Conservation (phyloP, 176 grass and related monocot species). For the Bromus sterilis region DNA sequence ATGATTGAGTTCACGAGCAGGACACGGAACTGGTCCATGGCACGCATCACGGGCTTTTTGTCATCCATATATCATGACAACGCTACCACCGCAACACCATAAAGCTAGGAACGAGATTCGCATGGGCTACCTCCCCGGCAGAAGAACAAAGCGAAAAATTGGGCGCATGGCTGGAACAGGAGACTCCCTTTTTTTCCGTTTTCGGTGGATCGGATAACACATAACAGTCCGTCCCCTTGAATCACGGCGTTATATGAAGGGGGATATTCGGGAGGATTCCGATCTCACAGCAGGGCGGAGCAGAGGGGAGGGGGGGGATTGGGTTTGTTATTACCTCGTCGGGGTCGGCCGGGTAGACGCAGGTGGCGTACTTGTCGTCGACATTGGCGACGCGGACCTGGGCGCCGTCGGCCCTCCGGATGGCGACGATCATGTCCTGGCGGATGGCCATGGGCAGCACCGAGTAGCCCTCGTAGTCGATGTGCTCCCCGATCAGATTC, state of each 20-base stretch:
- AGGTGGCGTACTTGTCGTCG: slow-evolving; percentile 71
- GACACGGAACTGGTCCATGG: not conserved
- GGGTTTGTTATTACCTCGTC: slow-evolving; percentile 29
- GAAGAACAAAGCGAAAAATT: not conserved
- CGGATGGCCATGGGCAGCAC: slow-evolving; percentile 98
- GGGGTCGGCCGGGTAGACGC: slow-evolving; percentile 79
- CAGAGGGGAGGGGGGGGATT: not conserved
- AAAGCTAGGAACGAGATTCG: slow-evolving; percentile 7
- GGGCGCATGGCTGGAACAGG: not conserved
- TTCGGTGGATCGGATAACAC: not conserved
- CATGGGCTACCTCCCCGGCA: not conserved
- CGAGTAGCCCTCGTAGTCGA: slow-evolving; percentile 95
- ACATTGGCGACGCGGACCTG: slow-evolving; percentile 82
- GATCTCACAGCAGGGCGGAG: not conserved
- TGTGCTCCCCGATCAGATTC: slow-evolving; percentile 97
- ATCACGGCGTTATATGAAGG: not conserved
- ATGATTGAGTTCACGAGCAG: slow-evolving; percentile 8
- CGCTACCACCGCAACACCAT: slow-evolving; percentile 6
- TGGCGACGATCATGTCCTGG: slow-evolving; percentile 94
- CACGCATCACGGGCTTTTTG: slow-evolving; percentile 12
- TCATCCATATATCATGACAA: not conserved
- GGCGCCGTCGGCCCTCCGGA: slow-evolving; percentile 42
- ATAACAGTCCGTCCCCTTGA: not conserved
- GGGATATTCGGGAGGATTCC: not conserved
- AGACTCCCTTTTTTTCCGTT: not conserved